Evolutionary conservation across 495 filamentous ascomycete genomes (phyloP).

Genomic region (Tuber aestivum): DNA sequence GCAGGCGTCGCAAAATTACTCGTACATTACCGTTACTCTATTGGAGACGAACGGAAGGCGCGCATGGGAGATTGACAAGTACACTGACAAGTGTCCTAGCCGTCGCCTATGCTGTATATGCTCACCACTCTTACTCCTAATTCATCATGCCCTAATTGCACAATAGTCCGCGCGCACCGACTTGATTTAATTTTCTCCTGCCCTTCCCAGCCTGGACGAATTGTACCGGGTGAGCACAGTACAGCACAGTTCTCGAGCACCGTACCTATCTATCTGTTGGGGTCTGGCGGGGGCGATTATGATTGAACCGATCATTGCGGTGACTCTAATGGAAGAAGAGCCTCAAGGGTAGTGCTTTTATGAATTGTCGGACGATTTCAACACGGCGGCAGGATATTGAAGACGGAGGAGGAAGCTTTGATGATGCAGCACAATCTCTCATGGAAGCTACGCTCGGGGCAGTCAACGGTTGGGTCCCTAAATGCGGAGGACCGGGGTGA

Average conservation of each 20-base stretch:
- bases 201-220: not conserved
- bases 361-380: not conserved
- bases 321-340: not conserved
- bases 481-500: not conserved
- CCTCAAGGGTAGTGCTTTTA: not conserved
- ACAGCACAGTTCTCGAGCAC: not conserved
- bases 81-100: not conserved
- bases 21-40: not conserved
- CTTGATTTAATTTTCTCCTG: not conserved
- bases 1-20: not conserved
- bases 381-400: not conserved
- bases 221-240: not conserved
- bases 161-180: not conserved
- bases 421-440: not conserved
- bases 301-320: not conserved
- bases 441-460: not conserved
- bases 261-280: not conserved
- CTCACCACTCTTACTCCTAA: not conserved
- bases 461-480: not conserved
- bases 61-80: not conserved
- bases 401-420: not conserved
- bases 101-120: not conserved
- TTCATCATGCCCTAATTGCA: not conserved
- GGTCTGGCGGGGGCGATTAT: not conserved
- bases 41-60: not conserved